A percentile compares a stretch with the other conserved stretches of the same genome.
Conservation (phyloP, 768 basidiomycete species). For the Tephrocybe sp. region DNA sequence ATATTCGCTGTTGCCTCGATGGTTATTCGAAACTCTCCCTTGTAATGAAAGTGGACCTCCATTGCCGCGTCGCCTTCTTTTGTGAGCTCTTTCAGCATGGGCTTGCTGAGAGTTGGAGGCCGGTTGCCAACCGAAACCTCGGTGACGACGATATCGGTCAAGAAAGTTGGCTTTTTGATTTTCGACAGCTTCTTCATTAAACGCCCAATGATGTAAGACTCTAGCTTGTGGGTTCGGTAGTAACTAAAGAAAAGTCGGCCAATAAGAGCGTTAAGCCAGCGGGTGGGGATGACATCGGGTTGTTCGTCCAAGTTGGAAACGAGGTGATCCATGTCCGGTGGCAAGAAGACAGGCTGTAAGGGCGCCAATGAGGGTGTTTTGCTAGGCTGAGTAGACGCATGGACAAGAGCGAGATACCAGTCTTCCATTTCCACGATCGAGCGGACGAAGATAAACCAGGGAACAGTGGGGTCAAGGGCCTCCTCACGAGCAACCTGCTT, state of each 20-base stretch:
- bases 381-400: conserved; percentile 64
- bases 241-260: conserved; percentile 92
- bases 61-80: conserved; percentile 90
- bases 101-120: conserved; percentile 87
- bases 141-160: conserved; percentile 81
- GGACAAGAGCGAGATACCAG: conserved; percentile 85
- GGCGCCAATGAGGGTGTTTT: conserved; percentile 61
- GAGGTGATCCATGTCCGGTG: conserved; percentile 78
- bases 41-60: conserved; percentile 81
- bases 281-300: conserved; percentile 94
- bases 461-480: conserved; percentile 49
- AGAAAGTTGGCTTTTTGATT: conserved; percentile 84
- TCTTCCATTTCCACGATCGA: conserved; percentile 95
- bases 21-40: conserved; percentile 87
- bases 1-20: conserved; percentile 89
- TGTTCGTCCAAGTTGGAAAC: conserved; percentile 87
- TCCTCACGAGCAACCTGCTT: conserved; percentile 48
- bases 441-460: conserved; percentile 94
- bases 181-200: conserved; percentile 94
- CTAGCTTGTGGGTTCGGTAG: conserved; percentile 80
- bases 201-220: conserved; percentile 79
- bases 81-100: conserved; percentile 97
- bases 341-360: conserved; percentile 62
- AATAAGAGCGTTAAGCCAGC: conserved; percentile 94
- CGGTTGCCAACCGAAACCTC: conserved; percentile 87